phyloP scores from a whole-genome alignment of 2,329 filamentous ascomycete species.

The Fusarium sacchari region DNA sequence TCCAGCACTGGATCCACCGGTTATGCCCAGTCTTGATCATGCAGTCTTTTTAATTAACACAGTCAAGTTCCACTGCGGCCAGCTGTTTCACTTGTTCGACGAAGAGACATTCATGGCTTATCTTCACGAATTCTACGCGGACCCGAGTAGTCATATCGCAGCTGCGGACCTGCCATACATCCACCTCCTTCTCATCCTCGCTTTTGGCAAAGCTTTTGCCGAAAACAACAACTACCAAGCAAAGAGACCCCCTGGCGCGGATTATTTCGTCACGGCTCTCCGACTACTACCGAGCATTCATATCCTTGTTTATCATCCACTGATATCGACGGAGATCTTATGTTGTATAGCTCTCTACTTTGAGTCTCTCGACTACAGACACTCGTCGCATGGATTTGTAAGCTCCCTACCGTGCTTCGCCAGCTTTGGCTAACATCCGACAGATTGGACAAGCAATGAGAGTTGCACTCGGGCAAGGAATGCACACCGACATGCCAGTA shows the following conservation, averaged over 20 bases:
- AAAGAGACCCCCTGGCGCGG: slow-evolving; percentile 56
- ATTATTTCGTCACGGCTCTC: slow-evolving; percentile 58
- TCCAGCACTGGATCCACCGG: slow-evolving; percentile 28
- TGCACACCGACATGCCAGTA: slow-evolving; percentile 62
- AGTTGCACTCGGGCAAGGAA: slow-evolving; percentile 59
- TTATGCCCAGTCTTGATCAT: slow-evolving; percentile 61
- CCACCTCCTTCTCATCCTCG: slow-evolving; percentile 63
- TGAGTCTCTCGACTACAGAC: slow-evolving; percentile 60
- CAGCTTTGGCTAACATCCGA: rapidly evolving
- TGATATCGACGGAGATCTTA: slow-evolving; percentile 59
- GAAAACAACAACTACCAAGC: slow-evolving; percentile 49
- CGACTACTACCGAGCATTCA: slow-evolving; percentile 55
- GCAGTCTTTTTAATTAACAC: slow-evolving; percentile 64
- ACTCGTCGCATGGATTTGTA: slow-evolving; percentile 58
- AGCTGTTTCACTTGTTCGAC: slow-evolving; percentile 65
- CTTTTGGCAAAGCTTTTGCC: slow-evolving; percentile 65
- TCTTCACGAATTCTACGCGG: slow-evolving; percentile 44
- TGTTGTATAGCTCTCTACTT: slow-evolving; percentile 63
- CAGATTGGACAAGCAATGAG: slow-evolving; percentile 61
- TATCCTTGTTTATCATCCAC: slow-evolving; percentile 53
- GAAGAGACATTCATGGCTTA: slow-evolving; percentile 59
- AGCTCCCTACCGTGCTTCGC: rapidly evolving
- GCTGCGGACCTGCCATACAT: slow-evolving; percentile 57
- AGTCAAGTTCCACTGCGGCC: slow-evolving; percentile 65
- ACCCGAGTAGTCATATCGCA: slow-evolving; percentile 25